phyloP scores from a whole-genome alignment of 495 filamentous ascomycete genomes.

The Usnea hakonensis region DNA sequence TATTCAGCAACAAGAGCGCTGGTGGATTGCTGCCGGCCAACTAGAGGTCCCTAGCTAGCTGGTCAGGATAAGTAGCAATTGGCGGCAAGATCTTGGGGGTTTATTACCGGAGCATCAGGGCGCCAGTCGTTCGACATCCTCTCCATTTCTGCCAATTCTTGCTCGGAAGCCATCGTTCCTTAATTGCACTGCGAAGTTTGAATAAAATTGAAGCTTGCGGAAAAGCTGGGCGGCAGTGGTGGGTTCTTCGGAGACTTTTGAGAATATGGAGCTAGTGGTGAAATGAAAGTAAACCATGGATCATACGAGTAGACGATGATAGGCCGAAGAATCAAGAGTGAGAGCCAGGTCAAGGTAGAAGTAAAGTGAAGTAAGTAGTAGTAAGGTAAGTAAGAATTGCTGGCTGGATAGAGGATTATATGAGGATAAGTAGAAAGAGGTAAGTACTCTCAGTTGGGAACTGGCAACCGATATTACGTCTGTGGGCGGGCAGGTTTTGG shows the following conservation, averaged over 20 bases:
- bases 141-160: slow-evolving; percentile 48
- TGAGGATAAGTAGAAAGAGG: too few relatives aligned
- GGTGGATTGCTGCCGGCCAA: slow-evolving; percentile 71
- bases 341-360: too few relatives aligned
- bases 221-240: not conserved
- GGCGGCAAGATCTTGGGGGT: slow-evolving; percentile 10
- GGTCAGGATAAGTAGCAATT: slow-evolving; percentile 20
- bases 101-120: slow-evolving; percentile 52
- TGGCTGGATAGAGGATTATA: not conserved
- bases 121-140: slow-evolving; percentile 56
- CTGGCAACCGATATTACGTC: too few relatives aligned
- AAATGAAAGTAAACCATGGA: not conserved
- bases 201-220: not conserved
- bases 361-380: not conserved
- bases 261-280: not conserved
- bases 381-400: not conserved
- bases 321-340: not conserved
- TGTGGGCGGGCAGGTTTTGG: too few relatives aligned
- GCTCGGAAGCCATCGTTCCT: slow-evolving; percentile 39
- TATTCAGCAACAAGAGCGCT: slow-evolving; percentile 78
- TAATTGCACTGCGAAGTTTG: not conserved
- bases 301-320: not conserved
- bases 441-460: too few relatives aligned
- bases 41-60: slow-evolving; percentile 62
- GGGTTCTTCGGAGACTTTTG: not conserved